Percentiles rank a stretch among this genome's conserved stretches.
These are phyloP conservation scores for Calonectria pseudoturangicola DNA, from an alignment of 2,329 filamentous ascomycete species.

Conservation along the genomic window DNA sequence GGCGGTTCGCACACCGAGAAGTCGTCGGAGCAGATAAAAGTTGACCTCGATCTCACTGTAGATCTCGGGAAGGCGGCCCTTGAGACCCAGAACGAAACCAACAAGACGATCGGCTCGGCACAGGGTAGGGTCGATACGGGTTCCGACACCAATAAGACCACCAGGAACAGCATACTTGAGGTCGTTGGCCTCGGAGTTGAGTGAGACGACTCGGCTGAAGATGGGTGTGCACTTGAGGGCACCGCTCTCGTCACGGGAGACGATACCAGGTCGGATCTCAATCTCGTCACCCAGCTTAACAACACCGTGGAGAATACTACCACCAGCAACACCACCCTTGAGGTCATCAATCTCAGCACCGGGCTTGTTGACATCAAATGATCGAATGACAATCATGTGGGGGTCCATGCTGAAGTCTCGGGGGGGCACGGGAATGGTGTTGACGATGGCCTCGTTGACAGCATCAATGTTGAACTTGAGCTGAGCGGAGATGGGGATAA, in stretches of 20 bases:
- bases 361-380: slow-evolving; percentile 99
- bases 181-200: slow-evolving; percentile 98
- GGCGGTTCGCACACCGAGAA: slow-evolving; percentile 97
- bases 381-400: slow-evolving; percentile 99
- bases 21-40: slow-evolving; percentile 96
- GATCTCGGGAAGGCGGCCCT: slow-evolving; percentile 94
- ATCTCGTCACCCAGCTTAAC: slow-evolving; percentile 98
- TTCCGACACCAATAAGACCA: slow-evolving; percentile 98
- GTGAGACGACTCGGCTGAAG: slow-evolving; percentile 93
- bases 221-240: slow-evolving; percentile 98
- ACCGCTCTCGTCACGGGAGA: slow-evolving; percentile 94
- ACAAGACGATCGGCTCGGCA: slow-evolving; percentile 99
- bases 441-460: slow-evolving; percentile 96
- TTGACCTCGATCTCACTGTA: slow-evolving; percentile 99
- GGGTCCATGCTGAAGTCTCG: slow-evolving; percentile 94
- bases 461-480: slow-evolving; percentile 99
- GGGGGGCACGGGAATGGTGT: slow-evolving; percentile 92
- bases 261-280: slow-evolving; percentile 98
- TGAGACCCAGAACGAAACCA: slow-evolving; percentile 96
- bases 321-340: slow-evolving; percentile 98
- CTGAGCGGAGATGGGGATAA: slow-evolving; percentile 98
- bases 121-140: slow-evolving; percentile 96
- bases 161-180: slow-evolving; percentile 98
- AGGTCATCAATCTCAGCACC: slow-evolving; percentile 98
- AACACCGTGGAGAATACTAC: slow-evolving; percentile 96